These are phyloP conservation scores for Phoenix dactylifera DNA, from an alignment of 176 grass and related monocot genomes.

Conservation along the genomic window DNA sequence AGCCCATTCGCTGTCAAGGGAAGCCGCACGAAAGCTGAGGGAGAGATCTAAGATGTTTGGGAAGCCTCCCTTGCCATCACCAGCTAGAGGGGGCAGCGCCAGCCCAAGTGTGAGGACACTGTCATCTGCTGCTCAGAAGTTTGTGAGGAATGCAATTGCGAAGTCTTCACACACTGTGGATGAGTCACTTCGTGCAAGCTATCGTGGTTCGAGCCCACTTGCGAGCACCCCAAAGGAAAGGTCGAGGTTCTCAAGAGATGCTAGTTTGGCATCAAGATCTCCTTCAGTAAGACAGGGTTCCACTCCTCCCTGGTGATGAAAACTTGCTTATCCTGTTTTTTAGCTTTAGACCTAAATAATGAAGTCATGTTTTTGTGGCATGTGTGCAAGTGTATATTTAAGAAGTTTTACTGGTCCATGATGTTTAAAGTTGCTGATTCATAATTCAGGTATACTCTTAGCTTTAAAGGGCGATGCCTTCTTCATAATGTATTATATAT, in stretches of 20 bases:
- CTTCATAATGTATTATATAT: too few species aligned
- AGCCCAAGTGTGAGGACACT: slow-evolving; percentile 60
- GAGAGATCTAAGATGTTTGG: slow-evolving; percentile 49
- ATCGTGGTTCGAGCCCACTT: slow-evolving; percentile 63
- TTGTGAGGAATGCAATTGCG: slow-evolving; percentile 72
- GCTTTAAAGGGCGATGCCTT: too few species aligned
- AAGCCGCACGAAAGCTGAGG: slow-evolving; percentile 83
- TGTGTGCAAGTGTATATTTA: too few species aligned
- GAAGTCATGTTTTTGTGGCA: not conserved
- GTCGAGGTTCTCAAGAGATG: slow-evolving; percentile 82
- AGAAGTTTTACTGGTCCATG: too few species aligned
- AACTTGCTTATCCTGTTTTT: not conserved
- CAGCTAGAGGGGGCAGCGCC: slow-evolving; percentile 61
- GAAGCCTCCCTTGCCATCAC: slow-evolving; percentile 75
- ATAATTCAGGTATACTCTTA: too few species aligned
- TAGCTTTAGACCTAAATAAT: not conserved
- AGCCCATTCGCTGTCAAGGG: slow-evolving; percentile 76
- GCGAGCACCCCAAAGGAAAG: slow-evolving; percentile 43
- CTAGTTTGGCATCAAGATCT: slow-evolving; percentile 52
- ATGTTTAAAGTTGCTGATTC: too few species aligned
- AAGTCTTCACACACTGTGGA: slow-evolving; percentile 63
- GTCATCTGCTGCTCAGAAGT: slow-evolving; percentile 81
- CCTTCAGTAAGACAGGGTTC: slow-evolving; percentile 54
- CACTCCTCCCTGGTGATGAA: slow-evolving; percentile 60
- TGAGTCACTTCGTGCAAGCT: slow-evolving; percentile 89